A percentile compares a stretch with the other conserved stretches of the same genome.
phyloP scores from a whole-genome alignment of 176 grass and related monocot genomes.

The Elaeis guineensis region DNA sequence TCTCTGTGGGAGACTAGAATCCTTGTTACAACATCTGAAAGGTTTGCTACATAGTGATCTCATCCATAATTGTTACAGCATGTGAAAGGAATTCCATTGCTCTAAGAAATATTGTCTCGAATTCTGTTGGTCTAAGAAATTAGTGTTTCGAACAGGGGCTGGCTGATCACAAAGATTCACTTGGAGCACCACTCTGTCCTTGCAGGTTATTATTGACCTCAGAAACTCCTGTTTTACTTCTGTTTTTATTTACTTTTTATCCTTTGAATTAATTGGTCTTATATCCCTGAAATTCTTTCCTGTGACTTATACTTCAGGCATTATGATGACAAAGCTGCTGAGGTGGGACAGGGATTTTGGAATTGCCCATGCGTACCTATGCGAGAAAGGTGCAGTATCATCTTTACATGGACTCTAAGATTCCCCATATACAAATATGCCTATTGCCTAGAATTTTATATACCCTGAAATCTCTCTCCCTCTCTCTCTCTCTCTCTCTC shows the following conservation, averaged over 20 bases:
- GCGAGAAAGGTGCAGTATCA: constrained; percentile 57
- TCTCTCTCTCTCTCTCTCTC: too few species aligned
- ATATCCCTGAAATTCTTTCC: not conserved
- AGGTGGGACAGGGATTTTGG: constrained; percentile 93
- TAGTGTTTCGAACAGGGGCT: constrained; percentile 48
- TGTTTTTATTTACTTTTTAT: not conserved
- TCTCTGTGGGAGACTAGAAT: too few species aligned
- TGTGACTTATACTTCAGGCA: constrained; percentile 36
- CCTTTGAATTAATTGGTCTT: not conserved
- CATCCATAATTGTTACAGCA: too few species aligned
- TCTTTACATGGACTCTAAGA: too few species aligned
- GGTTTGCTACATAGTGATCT: too few species aligned
- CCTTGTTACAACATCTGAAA: too few species aligned
- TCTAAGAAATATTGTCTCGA: not conserved
- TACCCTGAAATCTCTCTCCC: too few species aligned
- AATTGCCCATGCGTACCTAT: constrained; percentile 97
- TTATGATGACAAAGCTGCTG: constrained; percentile 96
- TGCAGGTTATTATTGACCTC: constrained; percentile 62
- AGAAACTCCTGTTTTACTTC: not conserved
- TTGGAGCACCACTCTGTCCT: constrained; percentile 89
- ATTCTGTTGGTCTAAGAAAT: constrained; percentile 1
- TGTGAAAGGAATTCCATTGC: not conserved
- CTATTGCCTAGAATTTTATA: too few species aligned
- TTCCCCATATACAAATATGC: too few species aligned
- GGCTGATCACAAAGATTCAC: constrained; percentile 82